Evolutionary conservation across 257 asterid species (phyloP), one percentile per base, ranked within the genome.

Genomic region (Cruciata laevipes): DNA sequence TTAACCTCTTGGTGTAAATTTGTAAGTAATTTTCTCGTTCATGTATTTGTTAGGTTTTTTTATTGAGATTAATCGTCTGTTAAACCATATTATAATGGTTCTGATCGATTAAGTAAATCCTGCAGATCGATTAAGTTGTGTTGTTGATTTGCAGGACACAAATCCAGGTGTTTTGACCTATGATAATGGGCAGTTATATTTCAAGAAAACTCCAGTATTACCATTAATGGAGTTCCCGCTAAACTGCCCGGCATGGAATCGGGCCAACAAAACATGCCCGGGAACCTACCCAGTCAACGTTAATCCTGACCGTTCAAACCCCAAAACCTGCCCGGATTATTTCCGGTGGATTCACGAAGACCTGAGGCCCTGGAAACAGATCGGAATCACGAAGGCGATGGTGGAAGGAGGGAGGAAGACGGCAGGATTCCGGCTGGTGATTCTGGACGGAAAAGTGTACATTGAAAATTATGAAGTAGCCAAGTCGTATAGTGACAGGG

Each of bases 271-370:
- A 5, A 66, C 65, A 25, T 80, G 84, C 58, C 76, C 78, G 59
- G 35, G 13, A 63, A 72, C 76, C 17, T 76, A 77, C 51, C 82
- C 84, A 11, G 1, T 17, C 20, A 47, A 47, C 0, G 71, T 25
- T 12, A 61, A 47, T 5, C 55, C 53, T 18, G 24, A 25, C 20
- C 60, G 27, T 0, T 14, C n/a, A 20, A 9, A 12, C 24, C 30
- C 10, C n/a, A 18, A 20, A 47, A 3, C 40, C 14, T 78, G 83
- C 64, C 83, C 83, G 0, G 69, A 65, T 5, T 78, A 74, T 42
- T 78, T 78, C 44, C 69, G 65, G 13, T 75, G 79, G 80, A 78
- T 78, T 20, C 66, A 75, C 9, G 79, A 78, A 66, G 83, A 78
- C 57, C 64, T 78, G 16, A 51, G 62, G 62, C 77, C 56, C 10